Base-by-base conservation (phyloP, 805 yeast genomes). In the Candida xyloterini region DNA sequence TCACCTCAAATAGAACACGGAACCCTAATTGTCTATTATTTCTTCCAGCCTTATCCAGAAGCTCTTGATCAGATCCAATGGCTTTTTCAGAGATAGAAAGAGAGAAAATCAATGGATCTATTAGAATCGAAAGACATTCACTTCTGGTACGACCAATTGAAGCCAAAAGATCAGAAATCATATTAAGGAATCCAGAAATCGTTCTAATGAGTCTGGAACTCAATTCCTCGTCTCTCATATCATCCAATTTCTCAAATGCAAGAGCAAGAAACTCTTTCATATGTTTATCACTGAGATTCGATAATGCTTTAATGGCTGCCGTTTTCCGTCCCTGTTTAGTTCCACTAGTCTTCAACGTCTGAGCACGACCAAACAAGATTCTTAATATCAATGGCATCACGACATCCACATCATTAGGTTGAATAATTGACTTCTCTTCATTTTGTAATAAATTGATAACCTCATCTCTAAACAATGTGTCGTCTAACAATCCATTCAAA, bases 361-460 rank as follows among this genome's bases (percentile, higher is more conserved):
- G 95, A 7, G 89, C 87, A 42, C 95, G 73, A 7, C 98, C 98
- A 61, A 82, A 91, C 15, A 93, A 65, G 18, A 93, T 81, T 49
- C 96, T 67, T 34, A 89, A 57, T 4, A 89, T 72, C 22, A 85
- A 54, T 1, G 95, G 93, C 75, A 88, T 76, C 2, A 91, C 71
- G 1, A 46, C 59, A 2, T 59, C 66, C 11, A 73, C 65, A 56
- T 93, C 97, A 3, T 67, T 68, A 7, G 67, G 70, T 46, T 84
- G 87, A 38, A 89, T 70, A 2, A 71, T 60, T 13, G 63, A 64
- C 7, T 78, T 73, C 5, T 73, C 78, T 15, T 72, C 66, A 27
- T 68, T 70, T 14, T 74, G 70, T 14, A 86, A 63, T 27, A 93
- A 72, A 13, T 72, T 74, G 15, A 84, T 68, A 22, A 90, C 66